A percentile compares a stretch with the other conserved stretches of the same genome.
Evolutionary conservation across 2,329 filamentous ascomycete genomes (phyloP).

Genomic region (Aspergillus glaucus): DNA sequence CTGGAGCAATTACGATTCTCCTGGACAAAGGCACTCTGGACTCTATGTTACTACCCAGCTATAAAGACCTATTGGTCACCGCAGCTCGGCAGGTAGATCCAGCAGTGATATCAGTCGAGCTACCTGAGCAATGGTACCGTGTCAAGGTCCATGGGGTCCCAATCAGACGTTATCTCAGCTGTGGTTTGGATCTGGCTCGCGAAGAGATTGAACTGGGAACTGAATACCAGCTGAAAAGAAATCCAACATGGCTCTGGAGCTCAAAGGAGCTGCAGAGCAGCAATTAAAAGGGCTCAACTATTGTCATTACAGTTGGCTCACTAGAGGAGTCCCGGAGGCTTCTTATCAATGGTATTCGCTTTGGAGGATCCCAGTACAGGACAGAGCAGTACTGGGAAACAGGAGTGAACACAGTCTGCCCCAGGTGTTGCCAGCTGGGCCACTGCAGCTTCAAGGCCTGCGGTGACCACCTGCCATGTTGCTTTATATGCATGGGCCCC

Average conservation of each 20-base stretch:
- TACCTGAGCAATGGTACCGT: not conserved
- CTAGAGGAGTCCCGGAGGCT: not conserved
- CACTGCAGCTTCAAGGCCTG: not conserved
- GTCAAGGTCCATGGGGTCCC: not conserved
- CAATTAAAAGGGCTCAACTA: not conserved
- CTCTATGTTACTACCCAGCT: not conserved
- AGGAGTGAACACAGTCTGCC: not conserved
- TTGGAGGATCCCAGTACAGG: not conserved
- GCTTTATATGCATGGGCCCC: not conserved
- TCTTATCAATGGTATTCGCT: not conserved
- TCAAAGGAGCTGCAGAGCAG: not conserved
- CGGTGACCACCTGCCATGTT: not conserved
- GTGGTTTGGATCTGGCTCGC: not conserved
- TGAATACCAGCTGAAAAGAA: not conserved
- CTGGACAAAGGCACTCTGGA: not conserved
- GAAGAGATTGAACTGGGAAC: not conserved
- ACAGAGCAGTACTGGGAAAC: not conserved
- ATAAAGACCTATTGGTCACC: not conserved
- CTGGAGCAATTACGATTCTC: not conserved
- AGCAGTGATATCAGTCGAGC: no score
- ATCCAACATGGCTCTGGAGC: not conserved
- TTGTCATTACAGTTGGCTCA: not conserved
- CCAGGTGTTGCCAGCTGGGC: not conserved
- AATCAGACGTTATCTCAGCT: not conserved
- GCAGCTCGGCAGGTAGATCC: not conserved